These are phyloP conservation scores for Paraphoma sp. DNA, from an alignment of 2,329 filamentous ascomycete species.

Conservation along the genomic window DNA sequence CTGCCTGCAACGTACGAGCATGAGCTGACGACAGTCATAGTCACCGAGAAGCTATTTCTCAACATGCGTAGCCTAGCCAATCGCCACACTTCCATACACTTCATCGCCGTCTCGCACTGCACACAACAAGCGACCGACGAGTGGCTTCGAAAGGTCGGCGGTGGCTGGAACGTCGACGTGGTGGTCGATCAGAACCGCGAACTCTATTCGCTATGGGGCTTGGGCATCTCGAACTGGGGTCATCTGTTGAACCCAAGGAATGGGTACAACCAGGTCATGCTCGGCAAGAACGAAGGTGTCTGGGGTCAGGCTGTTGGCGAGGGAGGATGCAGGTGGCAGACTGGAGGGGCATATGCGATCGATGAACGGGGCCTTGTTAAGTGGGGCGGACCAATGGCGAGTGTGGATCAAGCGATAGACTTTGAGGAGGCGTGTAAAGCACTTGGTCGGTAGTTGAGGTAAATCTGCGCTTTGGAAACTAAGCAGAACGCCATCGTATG, in stretches of 20 bases:
- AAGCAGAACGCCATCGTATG: background rate
- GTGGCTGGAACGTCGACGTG: slow-evolving; percentile 63
- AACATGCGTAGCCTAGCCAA: slow-evolving; percentile 62
- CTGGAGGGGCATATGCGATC: slow-evolving; percentile 42
- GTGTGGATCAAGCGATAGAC: slow-evolving; percentile 39
- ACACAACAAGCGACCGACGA: slow-evolving; percentile 62
- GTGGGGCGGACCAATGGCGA: slow-evolving; percentile 45
- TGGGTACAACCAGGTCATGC: slow-evolving; percentile 43
- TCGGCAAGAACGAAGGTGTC: slow-evolving; percentile 43
- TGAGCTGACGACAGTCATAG: slow-evolving; percentile 18
- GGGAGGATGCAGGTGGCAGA: slow-evolving; percentile 45
- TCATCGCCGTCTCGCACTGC: slow-evolving; percentile 67
- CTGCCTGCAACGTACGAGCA: background rate
- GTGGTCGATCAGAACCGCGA: slow-evolving; percentile 64
- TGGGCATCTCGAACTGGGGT: slow-evolving; percentile 54
- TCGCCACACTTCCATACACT: slow-evolving; percentile 59
- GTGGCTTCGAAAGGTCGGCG: slow-evolving; percentile 65
- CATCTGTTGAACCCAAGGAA: slow-evolving; percentile 44
- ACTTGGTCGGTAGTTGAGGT: slow-evolving; percentile 23
- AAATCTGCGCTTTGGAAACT: background rate
- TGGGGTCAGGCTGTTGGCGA: slow-evolving; percentile 45
- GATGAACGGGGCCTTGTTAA: slow-evolving; percentile 41
- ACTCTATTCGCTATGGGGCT: slow-evolving; percentile 66
- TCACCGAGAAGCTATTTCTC: slow-evolving; percentile 59
- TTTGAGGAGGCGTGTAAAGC: slow-evolving; percentile 42